A percentile compares a stretch with the other conserved stretches of the same genome.
Evolutionary conservation across 768 basidiomycete species (phyloP).

Genomic region (Suillus weaverae): DNA sequence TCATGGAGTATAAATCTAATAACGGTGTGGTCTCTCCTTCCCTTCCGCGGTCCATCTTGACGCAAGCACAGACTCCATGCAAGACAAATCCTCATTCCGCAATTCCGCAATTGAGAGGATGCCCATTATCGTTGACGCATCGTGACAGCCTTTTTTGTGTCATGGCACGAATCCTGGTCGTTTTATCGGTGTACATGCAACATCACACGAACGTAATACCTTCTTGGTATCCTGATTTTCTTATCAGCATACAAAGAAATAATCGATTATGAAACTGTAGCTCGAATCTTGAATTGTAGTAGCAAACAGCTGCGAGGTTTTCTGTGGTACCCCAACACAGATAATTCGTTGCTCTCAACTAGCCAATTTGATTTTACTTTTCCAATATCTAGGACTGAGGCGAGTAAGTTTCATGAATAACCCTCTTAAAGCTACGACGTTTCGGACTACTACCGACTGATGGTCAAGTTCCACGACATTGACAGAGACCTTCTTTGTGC

Average conservation of each 20-base stretch:
- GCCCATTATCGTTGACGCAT: conserved; percentile 14
- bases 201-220: conserved; percentile 8
- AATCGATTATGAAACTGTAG: conserved; percentile 1
- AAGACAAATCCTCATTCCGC: conserved; percentile 85
- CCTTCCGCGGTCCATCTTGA: not conserved
- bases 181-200: not conserved
- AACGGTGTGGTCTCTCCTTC: conserved; percentile 52
- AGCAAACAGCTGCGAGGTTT: not conserved
- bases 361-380: not conserved
- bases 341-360: not conserved
- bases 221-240: conserved; percentile 3
- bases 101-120: conserved; percentile 57
- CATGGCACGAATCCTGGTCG: not conserved
- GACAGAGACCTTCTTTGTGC: too few relatives aligned
- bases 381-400: not conserved
- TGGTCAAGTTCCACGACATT: too few relatives aligned
- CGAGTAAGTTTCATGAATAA: too few relatives aligned
- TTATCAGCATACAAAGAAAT: conserved; percentile 6
- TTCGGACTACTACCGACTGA: too few relatives aligned
- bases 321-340: not conserved
- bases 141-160: conserved; percentile 10
- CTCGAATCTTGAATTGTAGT: conserved; percentile 1
- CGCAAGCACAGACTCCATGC: conserved; percentile 71
- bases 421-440: too few relatives aligned
- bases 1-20: conserved; percentile 96